A percentile compares a stretch with the other conserved stretches of the same genome.
Evolutionary conservation across 805 yeast species (phyloP).

Genomic region (Yarrowia bubula): DNA sequence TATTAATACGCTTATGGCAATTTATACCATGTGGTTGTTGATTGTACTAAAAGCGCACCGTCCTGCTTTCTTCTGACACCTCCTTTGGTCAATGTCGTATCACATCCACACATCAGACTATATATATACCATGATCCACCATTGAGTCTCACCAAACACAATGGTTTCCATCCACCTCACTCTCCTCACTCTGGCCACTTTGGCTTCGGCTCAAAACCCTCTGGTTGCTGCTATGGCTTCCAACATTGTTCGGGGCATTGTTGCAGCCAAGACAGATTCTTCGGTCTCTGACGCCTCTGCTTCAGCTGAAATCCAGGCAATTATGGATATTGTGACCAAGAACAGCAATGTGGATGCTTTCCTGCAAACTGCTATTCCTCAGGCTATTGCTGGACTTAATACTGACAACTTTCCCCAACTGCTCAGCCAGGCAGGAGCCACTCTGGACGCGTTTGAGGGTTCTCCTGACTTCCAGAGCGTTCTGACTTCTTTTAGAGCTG

Average conservation of each 20-base stretch:
- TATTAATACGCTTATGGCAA: too few relatives aligned
- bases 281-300: background rate
- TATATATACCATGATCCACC: too few relatives aligned
- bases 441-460: background rate
- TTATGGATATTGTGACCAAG: slow-evolving; percentile 14
- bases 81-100: too few relatives aligned
- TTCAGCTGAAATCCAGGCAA: background rate
- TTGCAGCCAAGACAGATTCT: background rate
- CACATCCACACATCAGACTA: too few relatives aligned
- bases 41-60: too few relatives aligned
- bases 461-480: background rate
- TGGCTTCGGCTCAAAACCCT: background rate
- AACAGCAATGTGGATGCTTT: background rate
- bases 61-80: too few relatives aligned
- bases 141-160: too few relatives aligned
- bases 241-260: background rate
- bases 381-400: background rate
- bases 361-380: background rate
- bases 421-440: background rate
- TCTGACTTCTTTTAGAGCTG: background rate
- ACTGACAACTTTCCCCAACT: background rate
- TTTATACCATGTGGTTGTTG: too few relatives aligned
- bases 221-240: background rate
- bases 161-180: background rate
- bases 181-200: background rate